These are phyloP conservation scores for Bruguiera hainesii DNA, from an alignment of 441 rosid species.

Conservation along the genomic window DNA sequence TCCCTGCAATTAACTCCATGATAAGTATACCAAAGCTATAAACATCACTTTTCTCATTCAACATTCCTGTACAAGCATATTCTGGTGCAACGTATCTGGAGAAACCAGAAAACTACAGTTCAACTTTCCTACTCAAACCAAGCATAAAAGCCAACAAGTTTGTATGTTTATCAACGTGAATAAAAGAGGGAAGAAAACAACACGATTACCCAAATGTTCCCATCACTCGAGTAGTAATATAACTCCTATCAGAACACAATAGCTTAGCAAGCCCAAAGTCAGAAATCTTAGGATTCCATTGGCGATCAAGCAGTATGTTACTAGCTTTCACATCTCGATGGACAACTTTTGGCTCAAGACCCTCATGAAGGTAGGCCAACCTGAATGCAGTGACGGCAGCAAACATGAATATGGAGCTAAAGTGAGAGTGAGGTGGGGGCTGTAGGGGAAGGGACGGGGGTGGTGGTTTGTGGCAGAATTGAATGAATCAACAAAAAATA, in stretches of 20 bases:
- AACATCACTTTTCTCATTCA: constrained; percentile 88
- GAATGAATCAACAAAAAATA: too few species aligned
- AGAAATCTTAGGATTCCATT: constrained; percentile 86
- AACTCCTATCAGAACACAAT: constrained; percentile 73
- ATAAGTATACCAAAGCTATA: constrained; percentile 91
- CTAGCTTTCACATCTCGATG: constrained; percentile 91
- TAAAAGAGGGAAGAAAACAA: not conserved
- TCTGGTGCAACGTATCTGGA: constrained; percentile 93
- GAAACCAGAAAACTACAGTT: constrained; percentile 18
- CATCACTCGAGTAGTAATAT: constrained; percentile 96
- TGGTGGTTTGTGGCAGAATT: too few species aligned
- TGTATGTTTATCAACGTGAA: constrained; percentile 1
- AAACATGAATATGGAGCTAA: not conserved
- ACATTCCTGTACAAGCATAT: constrained; percentile 98
- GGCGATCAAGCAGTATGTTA: constrained; percentile 85
- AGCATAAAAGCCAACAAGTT: not conserved
- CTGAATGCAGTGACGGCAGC: constrained; percentile 32
- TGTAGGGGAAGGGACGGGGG: too few species aligned
- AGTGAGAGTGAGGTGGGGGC: not conserved
- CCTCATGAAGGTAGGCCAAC: constrained; percentile 96
- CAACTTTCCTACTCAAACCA: constrained; percentile 8
- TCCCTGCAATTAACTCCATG: constrained; percentile 90
- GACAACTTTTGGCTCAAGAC: constrained; percentile 97
- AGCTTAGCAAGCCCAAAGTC: constrained; percentile 99
- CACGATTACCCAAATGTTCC: constrained; percentile 82